Percentiles rank a stretch among this genome's conserved stretches.
These are phyloP conservation scores for Cadophora gregata DNA, from an alignment of 2,329 filamentous ascomycete genomes.

Conservation along the genomic window DNA sequence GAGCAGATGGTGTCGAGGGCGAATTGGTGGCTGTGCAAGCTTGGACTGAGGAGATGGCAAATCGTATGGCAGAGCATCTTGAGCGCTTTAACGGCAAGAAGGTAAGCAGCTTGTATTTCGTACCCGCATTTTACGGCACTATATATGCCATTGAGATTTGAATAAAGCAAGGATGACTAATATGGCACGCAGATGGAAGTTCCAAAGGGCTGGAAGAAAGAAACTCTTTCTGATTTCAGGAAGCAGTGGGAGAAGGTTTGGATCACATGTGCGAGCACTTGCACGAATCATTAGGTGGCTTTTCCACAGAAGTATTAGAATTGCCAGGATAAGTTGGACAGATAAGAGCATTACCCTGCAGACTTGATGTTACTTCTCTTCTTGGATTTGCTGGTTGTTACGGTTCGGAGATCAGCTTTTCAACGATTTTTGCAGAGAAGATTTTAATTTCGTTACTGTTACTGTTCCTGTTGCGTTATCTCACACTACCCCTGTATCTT, in stretches of 20 bases:
- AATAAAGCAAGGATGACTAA: not conserved
- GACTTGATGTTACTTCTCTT: no score
- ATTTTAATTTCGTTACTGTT: no score
- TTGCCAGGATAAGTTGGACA: not conserved
- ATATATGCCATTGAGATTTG: not conserved
- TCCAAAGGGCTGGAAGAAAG: slow-evolving; percentile 23
- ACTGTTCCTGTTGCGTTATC: no score
- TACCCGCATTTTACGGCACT: not conserved
- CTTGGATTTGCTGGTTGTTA: not conserved
- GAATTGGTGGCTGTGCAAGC: slow-evolving; percentile 22
- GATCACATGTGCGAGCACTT: slow-evolving; percentile 19
- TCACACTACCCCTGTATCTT: no score
- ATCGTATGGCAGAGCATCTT: slow-evolving; percentile 29
- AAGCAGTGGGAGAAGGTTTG: slow-evolving; percentile 32
- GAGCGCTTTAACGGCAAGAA: slow-evolving; percentile 17
- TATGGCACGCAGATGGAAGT: slow-evolving; percentile 20
- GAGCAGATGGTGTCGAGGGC: not conserved
- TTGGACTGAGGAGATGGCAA: slow-evolving; percentile 31
- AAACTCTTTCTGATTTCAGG: slow-evolving; percentile 32
- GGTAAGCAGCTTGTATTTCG: not conserved
- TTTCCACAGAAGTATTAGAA: no score
- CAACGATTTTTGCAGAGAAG: no score
- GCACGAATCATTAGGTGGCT: not conserved
- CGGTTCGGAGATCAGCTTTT: not conserved
- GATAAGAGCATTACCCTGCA: no score